Evolutionary conservation across 1,284 basidiomycete species (phyloP), one percentile per base, ranked within the genome.

Genomic region (Tilletia setariae): DNA sequence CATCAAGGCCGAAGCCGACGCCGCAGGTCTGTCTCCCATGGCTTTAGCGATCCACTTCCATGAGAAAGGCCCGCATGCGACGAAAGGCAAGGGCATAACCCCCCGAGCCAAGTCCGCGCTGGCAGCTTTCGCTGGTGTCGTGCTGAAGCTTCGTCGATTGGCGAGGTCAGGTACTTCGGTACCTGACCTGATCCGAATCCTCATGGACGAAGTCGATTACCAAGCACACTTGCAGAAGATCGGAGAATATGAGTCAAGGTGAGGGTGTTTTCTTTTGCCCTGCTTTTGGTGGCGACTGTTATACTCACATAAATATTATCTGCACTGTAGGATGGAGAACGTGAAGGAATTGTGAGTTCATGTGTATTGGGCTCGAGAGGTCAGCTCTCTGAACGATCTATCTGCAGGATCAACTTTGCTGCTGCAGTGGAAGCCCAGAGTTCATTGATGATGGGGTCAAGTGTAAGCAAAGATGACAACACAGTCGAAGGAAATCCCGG

Each of bases 21-120:
- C 84, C 67, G 84, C 85, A 44, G 85, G 87, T 13, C 82, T 87
- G 0, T 86, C 88, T 0, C 87, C 88, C 0, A 85, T 92, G 78
- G 86, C 87, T 44, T 80, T 91, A 0, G 86, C 63, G 6, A 59
- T 59, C 28, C 11, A 59, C 16, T 88, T 2, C 88, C 90, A 77
- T 83, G 85, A 23, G 90, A n/a, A n/a, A n/a, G n/a, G n/a, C n/a
- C n/a, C n/a, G n/a, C n/a, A n/a, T n/a, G n/a, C n/a, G n/a, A n/a
- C n/a, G n/a, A n/a, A n/a, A n/a, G 43, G 43, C 43, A 9, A 44
- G 9, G 43, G 11, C 19, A 9, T 44, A 19, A 44, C 43, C 43
- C 43, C 43, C 19, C 43, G 43, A 9, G 11, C 19, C 43, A 9
- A 19, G 11, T 9, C 9, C 43, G 9, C 43, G 43, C 43, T 44